These are phyloP conservation scores for Saturnispora diversa DNA, from an alignment of 805 yeast species.

Conservation along the genomic window DNA sequence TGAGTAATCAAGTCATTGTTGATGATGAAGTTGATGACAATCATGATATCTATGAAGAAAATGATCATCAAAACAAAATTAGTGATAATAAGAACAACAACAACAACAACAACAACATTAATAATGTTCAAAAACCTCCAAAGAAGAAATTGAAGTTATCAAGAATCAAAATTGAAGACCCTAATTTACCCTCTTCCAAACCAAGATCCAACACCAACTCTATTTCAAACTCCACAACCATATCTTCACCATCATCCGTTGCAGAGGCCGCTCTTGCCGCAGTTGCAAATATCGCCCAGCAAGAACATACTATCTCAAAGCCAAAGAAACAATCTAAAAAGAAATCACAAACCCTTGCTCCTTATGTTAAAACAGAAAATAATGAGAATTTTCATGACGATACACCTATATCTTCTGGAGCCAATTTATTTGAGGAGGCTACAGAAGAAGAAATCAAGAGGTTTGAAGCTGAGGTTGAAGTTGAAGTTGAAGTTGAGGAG, in stretches of 20 bases:
- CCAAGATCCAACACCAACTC: too few relatives aligned
- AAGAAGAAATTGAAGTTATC: too few relatives aligned
- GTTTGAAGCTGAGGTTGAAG: conserved; percentile 1
- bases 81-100: conserved; percentile 7
- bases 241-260: too few relatives aligned
- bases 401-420: conserved; percentile 16
- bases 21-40: conserved; percentile 2
- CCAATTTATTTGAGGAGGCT: conserved; percentile 28
- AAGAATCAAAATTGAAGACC: too few relatives aligned
- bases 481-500: not conserved
- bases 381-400: too few relatives aligned
- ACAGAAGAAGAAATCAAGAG: conserved; percentile 26
- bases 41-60: conserved; percentile 4
- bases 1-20: not conserved
- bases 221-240: too few relatives aligned
- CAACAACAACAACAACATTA: conserved; percentile 4
- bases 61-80: not conserved
- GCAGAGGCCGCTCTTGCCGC: conserved; percentile 6
- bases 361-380: too few relatives aligned
- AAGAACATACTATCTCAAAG: not conserved
- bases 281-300: not conserved
- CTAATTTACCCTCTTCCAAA: too few relatives aligned
- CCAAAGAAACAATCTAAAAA: conserved; percentile 1
- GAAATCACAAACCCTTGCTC: too few relatives aligned
- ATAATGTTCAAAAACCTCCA: too few relatives aligned